Evolutionary conservation across 2,329 filamentous ascomycete species (phyloP).

Genomic region (Teratosphaeria pseudoeucalypti): DNA sequence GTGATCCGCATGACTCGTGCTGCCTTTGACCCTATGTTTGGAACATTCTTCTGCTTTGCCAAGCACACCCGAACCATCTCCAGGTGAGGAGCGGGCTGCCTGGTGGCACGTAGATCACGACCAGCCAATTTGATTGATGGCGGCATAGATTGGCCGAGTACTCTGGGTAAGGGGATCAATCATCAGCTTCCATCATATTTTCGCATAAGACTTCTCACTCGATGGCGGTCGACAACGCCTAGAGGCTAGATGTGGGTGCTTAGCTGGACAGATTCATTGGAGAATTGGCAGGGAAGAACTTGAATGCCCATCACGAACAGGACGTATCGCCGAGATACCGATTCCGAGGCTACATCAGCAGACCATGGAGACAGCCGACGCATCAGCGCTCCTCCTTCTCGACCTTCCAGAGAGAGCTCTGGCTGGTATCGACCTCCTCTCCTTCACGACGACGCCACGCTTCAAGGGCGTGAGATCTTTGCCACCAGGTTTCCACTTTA

Average conservation of each 20-base stretch:
- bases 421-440: conserved; percentile 47
- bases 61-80: too few species aligned
- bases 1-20: too few species aligned
- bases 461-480: conserved; percentile 53
- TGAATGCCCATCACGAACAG: background rate
- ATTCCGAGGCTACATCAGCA: background rate
- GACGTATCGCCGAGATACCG: background rate
- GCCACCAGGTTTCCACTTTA: conserved; percentile 49
- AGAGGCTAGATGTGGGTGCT: too few species aligned
- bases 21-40: too few species aligned
- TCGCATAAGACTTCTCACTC: background rate
- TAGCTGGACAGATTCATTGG: too few species aligned
- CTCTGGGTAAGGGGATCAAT: background rate
- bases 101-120: too few species aligned
- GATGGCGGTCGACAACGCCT: too few species aligned
- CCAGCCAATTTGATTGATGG: too few species aligned
- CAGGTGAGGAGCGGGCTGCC: too few species aligned
- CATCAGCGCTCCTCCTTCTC: conserved; percentile 30
- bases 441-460: conserved; percentile 51
- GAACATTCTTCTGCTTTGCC: too few species aligned
- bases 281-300: background rate
- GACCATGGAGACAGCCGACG: conserved; percentile 16
- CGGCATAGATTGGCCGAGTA: background rate
- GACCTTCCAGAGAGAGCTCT: conserved; percentile 36
- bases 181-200: background rate